Evolutionary conservation across 352 stramenopile genomes (phyloP).

Genomic region (Pythium oligandrum): DNA sequence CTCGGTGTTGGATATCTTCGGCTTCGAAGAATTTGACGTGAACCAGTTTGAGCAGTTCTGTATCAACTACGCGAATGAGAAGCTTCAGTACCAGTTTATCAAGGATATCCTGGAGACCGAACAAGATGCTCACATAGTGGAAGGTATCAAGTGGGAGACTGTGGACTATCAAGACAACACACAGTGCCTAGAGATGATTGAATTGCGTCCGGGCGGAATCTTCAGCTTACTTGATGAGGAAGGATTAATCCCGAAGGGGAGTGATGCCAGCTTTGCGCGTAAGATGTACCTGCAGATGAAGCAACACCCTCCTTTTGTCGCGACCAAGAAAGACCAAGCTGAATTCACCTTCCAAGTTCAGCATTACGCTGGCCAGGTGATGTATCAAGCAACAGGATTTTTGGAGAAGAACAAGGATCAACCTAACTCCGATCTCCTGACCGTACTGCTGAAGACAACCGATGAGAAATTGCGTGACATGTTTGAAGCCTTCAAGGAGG

Average conservation of each 20-base stretch:
- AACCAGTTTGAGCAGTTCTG: constrained; percentile 84
- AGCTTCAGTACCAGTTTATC: constrained; percentile 81
- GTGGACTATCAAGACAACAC: constrained; percentile 77
- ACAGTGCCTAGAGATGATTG: constrained; percentile 78
- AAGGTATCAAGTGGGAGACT: constrained; percentile 65
- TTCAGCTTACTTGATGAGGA: constrained; percentile 86
- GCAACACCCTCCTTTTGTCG: constrained; percentile 52
- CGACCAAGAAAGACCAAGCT: constrained; percentile 60
- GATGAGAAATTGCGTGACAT: constrained; percentile 47
- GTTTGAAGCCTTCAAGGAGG: constrained; percentile 73
- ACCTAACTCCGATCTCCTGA: constrained; percentile 69
- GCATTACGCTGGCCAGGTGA: constrained; percentile 78
- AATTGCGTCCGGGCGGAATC: constrained; percentile 69
- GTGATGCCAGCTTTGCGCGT: constrained; percentile 61
- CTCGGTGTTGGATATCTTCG: constrained; percentile 88
- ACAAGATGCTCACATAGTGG: constrained; percentile 64
- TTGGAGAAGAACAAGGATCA: constrained; percentile 89
- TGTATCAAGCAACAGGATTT: constrained; percentile 72
- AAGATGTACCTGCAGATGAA: constrained; percentile 73
- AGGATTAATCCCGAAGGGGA: constrained; percentile 74
- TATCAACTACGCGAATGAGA: constrained; percentile 83
- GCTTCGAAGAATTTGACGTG: constrained; percentile 84
- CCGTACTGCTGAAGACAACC: constrained; percentile 56
- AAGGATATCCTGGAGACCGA: constrained; percentile 75
- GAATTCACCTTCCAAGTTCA: constrained; percentile 72